These are phyloP conservation scores for Starmerella geochares DNA, from an alignment of 805 yeast species.

Conservation along the genomic window DNA sequence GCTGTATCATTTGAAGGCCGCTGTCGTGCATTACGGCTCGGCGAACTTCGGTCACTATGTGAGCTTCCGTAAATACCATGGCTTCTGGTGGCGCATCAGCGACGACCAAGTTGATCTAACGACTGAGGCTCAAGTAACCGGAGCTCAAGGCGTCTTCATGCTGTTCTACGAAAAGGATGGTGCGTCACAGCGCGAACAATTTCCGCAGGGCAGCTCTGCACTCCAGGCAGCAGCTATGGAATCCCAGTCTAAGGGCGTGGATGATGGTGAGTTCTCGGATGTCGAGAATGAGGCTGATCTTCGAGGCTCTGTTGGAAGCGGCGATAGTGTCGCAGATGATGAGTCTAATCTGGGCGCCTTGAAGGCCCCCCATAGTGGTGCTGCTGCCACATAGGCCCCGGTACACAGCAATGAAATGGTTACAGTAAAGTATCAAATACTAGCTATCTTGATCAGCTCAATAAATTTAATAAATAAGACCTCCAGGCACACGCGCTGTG, in stretches of 20 bases:
- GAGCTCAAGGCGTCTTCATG: constrained; percentile 85
- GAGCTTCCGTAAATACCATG: constrained; percentile 69
- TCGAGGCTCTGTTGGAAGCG: not conserved
- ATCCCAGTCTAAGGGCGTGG: not conserved
- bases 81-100: constrained; percentile 90
- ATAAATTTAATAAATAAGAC: not conserved
- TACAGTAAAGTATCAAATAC: not conserved
- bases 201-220: not conserved
- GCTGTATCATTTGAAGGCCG: constrained; percentile 64
- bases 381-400: not conserved
- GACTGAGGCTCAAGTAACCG: constrained; percentile 67
- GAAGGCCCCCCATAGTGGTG: not conserved
- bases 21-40: constrained; percentile 86
- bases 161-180: constrained; percentile 60
- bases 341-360: not conserved
- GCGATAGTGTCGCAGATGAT: not conserved
- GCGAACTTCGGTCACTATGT: constrained; percentile 97
- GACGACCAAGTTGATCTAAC: constrained; percentile 81
- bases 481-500: not conserved
- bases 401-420: not conserved
- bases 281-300: not conserved
- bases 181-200: constrained; percentile 3
- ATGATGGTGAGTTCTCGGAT: not conserved
- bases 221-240: too few species aligned
- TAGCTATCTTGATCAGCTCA: not conserved